Evolutionary conservation across 2,329 filamentous ascomycete genomes (phyloP).

Genomic region (Xylaria sp.): DNA sequence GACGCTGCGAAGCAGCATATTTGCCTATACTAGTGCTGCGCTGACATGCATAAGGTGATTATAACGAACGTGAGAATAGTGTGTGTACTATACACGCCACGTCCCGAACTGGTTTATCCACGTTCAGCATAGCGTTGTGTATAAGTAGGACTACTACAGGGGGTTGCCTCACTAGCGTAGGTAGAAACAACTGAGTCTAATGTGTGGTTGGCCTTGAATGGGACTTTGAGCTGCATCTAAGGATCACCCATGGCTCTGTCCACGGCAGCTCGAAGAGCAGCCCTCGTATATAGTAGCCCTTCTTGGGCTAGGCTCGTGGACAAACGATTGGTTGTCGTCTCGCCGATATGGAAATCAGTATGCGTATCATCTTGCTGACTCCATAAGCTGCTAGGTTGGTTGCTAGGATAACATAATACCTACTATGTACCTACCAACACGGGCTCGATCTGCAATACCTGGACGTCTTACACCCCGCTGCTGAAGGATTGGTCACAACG

Average conservation of each 20-base stretch:
- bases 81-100: background rate
- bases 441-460: background rate
- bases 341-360: slow-evolving; percentile 1
- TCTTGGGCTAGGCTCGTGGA: background rate
- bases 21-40: background rate
- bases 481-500: background rate
- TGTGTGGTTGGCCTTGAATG: background rate
- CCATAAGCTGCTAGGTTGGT: background rate
- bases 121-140: no score
- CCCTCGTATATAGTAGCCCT: background rate
- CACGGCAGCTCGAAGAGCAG: slow-evolving; percentile 9
- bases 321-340: background rate
- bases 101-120: background rate
- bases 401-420: background rate
- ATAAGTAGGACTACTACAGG: background rate
- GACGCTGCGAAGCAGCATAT: background rate
- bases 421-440: background rate
- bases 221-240: background rate
- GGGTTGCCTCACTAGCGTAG: background rate
- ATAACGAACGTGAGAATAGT: background rate
- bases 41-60: slow-evolving; percentile 5
- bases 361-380: background rate
- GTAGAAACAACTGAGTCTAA: background rate
- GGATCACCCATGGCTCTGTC: background rate
- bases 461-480: background rate